phyloP scores from a whole-genome alignment of 805 yeast species.

The Saccharomycopsis fibuligera region DNA sequence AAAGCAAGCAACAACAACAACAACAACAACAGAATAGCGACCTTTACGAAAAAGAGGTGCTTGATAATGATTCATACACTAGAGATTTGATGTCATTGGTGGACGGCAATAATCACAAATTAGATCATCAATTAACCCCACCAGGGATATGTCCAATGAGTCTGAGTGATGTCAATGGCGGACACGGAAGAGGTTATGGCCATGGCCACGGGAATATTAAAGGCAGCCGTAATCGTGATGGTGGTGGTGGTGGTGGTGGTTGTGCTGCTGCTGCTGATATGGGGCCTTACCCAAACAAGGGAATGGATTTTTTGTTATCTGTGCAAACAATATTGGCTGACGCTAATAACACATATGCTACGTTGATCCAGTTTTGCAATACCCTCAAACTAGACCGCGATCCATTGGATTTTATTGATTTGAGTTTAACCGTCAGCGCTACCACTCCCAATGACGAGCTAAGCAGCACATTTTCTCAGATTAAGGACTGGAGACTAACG shows the following conservation, averaged over 20 bases:
- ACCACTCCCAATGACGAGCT: background rate
- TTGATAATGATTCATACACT: constrained; percentile 1
- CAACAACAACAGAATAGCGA: background rate
- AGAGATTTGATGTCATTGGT: background rate
- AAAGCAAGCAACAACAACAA: background rate
- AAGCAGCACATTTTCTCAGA: background rate
- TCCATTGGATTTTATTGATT: constrained; percentile 15
- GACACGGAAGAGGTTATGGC: no score
- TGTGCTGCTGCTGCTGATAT: no score
- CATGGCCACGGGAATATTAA: background rate
- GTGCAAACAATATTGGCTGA: constrained; percentile 11
- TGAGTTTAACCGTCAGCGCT: constrained; percentile 3
- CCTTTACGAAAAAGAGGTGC: background rate
- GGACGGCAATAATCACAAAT: background rate
- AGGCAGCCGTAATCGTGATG: background rate
- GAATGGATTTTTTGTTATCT: constrained; percentile 1
- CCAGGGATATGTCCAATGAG: background rate
- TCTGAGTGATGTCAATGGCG: no score
- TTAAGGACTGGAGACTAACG: constrained; percentile 12
- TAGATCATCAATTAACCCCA: background rate
- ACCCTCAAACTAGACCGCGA: constrained; percentile 10
- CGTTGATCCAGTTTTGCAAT: constrained; percentile 7
- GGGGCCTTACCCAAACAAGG: constrained; percentile 1
- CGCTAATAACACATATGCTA: constrained; percentile 6
- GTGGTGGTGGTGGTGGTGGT: background rate